Base-by-base conservation (phyloP, 2,329 filamentous ascomycete genomes). In the Periconia digitata region DNA sequence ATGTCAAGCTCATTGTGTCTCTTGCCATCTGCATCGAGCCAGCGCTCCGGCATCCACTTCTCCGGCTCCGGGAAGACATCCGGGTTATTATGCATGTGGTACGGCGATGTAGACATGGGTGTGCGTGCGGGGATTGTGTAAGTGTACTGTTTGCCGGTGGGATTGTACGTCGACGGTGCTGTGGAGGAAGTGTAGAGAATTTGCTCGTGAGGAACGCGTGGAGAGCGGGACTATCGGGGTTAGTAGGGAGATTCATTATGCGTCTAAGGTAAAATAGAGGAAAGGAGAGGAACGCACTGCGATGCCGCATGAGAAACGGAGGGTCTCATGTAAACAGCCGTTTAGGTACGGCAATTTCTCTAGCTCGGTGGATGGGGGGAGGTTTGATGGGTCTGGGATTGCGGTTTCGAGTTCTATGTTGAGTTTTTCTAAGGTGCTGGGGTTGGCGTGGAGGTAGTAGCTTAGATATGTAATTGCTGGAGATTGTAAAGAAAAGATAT, bases 261-360 rank as follows among this genome's bases (percentile, higher is more conserved):
- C 7, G 6, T 10, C 12, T 5, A 15, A 15, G 27, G 27, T 6
- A 15, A 32, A 15, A 15, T 6, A 15, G 27, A 15, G 27, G 8
- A 32, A 6, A 15, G 27, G 27, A 12, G 27, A 15, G 10, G 27
- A 32, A 32, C 27, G 27, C n/a, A 32, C 27, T 13, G 27, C 27
- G 21, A 40, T 21, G 18, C 38, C 38, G 21, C n/a, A 20, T 18
- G 38, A 40, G 38, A 40, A 40, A 20, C 38, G 38, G 3, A 40
- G 38, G 68, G 15, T 64, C 47, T 44, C 66, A 54, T 1, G 61
- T 58, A 32, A 5, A 39, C 64, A 61, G 2, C 34, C 35, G 3
- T 34, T 10, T 10, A 58, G 55, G 20, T 49, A 34, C 2, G 49
- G 47, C 16, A 47, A 37, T 3, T 7, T 17, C 29, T 45, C 43